Evolutionary conservation across 1,139 yeast species (phyloP).

Genomic region (Pneumocystis canis): DNA sequence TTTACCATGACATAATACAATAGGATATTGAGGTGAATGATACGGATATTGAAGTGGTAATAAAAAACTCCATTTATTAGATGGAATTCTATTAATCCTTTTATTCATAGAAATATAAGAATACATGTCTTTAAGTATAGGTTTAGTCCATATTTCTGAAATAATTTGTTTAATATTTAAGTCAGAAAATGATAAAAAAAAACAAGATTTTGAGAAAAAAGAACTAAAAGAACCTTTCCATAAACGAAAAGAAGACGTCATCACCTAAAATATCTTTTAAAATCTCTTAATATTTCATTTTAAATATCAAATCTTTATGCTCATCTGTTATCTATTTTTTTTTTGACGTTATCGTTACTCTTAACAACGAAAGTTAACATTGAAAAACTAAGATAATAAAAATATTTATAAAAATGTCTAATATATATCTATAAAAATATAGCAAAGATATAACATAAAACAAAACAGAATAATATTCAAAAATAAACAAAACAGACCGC

Average conservation of each 20-base stretch:
- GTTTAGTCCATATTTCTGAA: background rate
- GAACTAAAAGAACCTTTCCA: background rate
- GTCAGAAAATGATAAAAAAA: background rate
- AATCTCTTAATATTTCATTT: background rate
- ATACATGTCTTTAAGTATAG: background rate
- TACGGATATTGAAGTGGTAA: slow-evolving; percentile 4
- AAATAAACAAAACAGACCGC: background rate
- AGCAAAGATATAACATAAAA: background rate
- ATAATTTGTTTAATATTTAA: background rate
- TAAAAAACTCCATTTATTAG: slow-evolving; percentile 1
- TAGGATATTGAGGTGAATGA: slow-evolving; percentile 7
- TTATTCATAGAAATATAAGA: background rate
- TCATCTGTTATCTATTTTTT: background rate
- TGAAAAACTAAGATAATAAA: background rate
- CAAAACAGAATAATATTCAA: background rate
- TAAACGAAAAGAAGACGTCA: background rate
- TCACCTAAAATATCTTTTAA: background rate
- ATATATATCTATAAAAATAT: background rate
- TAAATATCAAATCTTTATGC: too few relatives aligned
- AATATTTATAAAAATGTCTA: background rate
- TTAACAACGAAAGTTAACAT: background rate
- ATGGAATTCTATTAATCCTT: background rate
- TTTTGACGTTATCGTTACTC: background rate
- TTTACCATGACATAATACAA: slow-evolving; percentile 11
- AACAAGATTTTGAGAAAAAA: background rate